phyloP scores from a whole-genome alignment of 129 eudicot genomes.

The Pulicaria dysenterica region DNA sequence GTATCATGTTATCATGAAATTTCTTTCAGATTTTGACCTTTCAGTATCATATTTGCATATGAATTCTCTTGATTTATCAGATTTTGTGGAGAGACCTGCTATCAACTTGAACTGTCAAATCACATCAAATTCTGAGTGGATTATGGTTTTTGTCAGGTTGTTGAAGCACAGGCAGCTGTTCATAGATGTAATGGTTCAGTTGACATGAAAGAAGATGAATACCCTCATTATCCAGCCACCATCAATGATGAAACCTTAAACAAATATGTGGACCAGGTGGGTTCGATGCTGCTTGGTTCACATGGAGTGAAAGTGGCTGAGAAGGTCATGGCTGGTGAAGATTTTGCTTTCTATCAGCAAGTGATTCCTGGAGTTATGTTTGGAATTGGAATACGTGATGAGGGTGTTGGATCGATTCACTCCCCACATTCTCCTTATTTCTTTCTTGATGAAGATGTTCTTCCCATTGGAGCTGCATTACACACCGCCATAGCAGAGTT shows the following conservation, averaged over 20 bases:
- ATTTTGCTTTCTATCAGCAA: slow-evolving; percentile 81
- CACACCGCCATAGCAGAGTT: slow-evolving; percentile 63
- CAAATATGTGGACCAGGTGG: slow-evolving; percentile 52
- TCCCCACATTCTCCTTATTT: slow-evolving; percentile 82
- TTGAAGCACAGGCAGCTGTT: slow-evolving; percentile 68
- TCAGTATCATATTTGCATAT: too few species aligned
- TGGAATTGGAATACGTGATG: slow-evolving; percentile 69
- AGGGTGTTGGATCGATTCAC: slow-evolving; percentile 52
- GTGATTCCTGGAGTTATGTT: slow-evolving; percentile 73
- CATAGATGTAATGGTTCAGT: slow-evolving; percentile 65
- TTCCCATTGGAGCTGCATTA: slow-evolving; percentile 81
- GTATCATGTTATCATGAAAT: background rate
- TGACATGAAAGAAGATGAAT: slow-evolving; percentile 50
- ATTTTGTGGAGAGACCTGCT: too few species aligned
- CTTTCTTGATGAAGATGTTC: slow-evolving; percentile 75
- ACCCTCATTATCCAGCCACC: slow-evolving; percentile 59
- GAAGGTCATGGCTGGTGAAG: slow-evolving; percentile 81
- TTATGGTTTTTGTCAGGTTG: slow-evolving; percentile 45
- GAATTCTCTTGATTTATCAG: too few species aligned
- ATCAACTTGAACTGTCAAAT: background rate
- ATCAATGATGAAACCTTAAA: slow-evolving; percentile 53
- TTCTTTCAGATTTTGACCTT: background rate
- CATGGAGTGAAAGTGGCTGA: slow-evolving; percentile 41
- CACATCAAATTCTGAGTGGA: background rate
- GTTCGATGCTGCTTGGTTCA: slow-evolving; percentile 52